These are phyloP conservation scores for Suillus placidus DNA, from an alignment of 768 basidiomycete species.

Conservation along the genomic window DNA sequence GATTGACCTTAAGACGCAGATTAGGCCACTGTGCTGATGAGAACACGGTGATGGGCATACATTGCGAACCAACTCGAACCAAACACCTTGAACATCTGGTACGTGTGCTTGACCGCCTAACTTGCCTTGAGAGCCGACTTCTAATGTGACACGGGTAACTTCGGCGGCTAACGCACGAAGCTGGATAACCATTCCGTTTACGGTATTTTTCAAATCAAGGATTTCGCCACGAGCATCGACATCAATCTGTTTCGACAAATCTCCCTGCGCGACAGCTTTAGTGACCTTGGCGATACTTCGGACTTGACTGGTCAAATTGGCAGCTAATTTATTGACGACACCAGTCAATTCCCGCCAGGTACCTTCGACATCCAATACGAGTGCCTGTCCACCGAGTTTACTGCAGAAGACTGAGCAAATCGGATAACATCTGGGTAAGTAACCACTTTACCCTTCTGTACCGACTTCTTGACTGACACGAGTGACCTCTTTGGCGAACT, in stretches of 20 bases:
- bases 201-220: constrained; percentile 70
- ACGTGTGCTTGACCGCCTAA: constrained; percentile 88
- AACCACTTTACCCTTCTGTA: constrained; percentile 60
- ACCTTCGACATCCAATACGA: constrained; percentile 86
- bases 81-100: constrained; percentile 90
- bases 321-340: constrained; percentile 80
- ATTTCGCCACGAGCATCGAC: constrained; percentile 93
- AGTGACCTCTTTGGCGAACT: constrained; percentile 91
- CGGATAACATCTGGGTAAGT: constrained; percentile 35
- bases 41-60: constrained; percentile 39
- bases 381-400: constrained; percentile 84
- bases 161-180: constrained; percentile 74
- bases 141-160: constrained; percentile 81
- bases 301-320: constrained; percentile 68
- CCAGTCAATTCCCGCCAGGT: constrained; percentile 87
- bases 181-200: constrained; percentile 54
- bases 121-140: constrained; percentile 88
- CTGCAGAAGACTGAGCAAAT: constrained; percentile 35
- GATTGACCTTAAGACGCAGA: constrained; percentile 56
- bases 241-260: constrained; percentile 88
- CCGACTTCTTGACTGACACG: constrained; percentile 85
- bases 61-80: constrained; percentile 80
- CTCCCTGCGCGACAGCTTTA: constrained; percentile 83
- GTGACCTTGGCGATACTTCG: constrained; percentile 64
- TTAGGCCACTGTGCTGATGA: background rate